Percentiles rank a stretch among this genome's conserved stretches.
Evolutionary conservation across 176 grass and related monocot species (phyloP).

Genomic region (Aegilops sharonensis): DNA sequence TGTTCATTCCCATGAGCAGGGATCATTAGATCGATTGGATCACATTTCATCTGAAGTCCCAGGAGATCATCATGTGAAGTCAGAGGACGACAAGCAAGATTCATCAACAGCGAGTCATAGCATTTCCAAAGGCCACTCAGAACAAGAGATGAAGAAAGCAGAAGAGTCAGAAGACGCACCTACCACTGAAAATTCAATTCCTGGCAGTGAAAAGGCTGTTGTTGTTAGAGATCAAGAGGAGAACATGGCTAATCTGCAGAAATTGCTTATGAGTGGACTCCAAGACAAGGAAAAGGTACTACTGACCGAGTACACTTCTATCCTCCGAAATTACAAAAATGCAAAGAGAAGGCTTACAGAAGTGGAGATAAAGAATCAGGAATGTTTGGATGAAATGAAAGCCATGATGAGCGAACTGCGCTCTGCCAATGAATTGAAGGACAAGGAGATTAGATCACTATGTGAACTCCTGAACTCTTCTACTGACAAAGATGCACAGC

Average conservation of each 20-base stretch:
- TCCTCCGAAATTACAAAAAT: constrained; percentile 75
- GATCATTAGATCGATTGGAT: not conserved
- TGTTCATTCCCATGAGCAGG: constrained; percentile 11
- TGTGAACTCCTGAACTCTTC: constrained; percentile 42
- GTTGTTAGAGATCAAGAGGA: constrained; percentile 29
- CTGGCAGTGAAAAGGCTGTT: constrained; percentile 6
- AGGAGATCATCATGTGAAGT: constrained; percentile 17
- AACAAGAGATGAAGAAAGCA: constrained; percentile 26
- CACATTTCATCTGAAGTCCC: not conserved
- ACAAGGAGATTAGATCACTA: constrained; percentile 64
- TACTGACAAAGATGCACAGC: constrained; percentile 20
- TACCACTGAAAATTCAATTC: constrained; percentile 3
- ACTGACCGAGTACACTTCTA: constrained; percentile 54
- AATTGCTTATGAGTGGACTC: constrained; percentile 49
- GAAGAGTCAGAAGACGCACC: constrained; percentile 12
- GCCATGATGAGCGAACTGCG: constrained; percentile 50
- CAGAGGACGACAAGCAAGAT: constrained; percentile 17
- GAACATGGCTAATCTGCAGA: constrained; percentile 34
- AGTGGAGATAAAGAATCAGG: constrained; percentile 61
- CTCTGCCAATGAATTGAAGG: constrained; percentile 58
- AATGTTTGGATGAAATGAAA: constrained; percentile 41
- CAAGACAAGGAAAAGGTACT: constrained; percentile 64
- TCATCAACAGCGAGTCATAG: not conserved
- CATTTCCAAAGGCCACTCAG: not conserved
- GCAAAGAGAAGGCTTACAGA: constrained; percentile 58